A percentile compares a stretch with the other conserved stretches of the same genome.
phyloP scores from a whole-genome alignment of 768 basidiomycete species.

The Tricholoma matsutake region DNA sequence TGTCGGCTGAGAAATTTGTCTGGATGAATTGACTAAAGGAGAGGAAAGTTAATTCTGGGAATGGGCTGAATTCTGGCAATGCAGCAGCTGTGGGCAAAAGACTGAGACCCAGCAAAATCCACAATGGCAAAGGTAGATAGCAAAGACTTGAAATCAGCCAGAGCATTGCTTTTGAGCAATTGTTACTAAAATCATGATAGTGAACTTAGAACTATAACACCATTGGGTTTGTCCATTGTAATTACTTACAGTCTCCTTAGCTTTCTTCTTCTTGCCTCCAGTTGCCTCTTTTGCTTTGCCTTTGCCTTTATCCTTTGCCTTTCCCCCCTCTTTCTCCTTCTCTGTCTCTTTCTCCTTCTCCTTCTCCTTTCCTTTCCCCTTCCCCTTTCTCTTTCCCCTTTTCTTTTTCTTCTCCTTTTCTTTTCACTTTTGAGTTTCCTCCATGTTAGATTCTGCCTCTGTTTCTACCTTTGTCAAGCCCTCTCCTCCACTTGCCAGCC shows the following conservation, averaged over 20 bases:
- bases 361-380: not conserved
- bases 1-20: not conserved
- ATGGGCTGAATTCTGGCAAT: not conserved
- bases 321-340: no score
- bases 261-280: not conserved
- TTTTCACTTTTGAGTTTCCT: not conserved
- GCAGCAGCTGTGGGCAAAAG: not conserved
- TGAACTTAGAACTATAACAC: not conserved
- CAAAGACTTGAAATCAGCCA: not conserved
- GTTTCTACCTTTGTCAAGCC: no score
- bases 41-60: not conserved
- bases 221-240: not conserved
- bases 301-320: no score
- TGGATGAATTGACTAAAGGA: slow-evolving; percentile 1
- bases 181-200: not conserved
- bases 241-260: not conserved
- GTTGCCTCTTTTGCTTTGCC: no score
- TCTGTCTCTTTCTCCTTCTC: not conserved
- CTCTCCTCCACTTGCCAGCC: no score
- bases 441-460: not conserved
- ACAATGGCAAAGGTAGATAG: not conserved
- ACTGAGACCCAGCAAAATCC: not conserved
- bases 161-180: not conserved
- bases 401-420: not conserved
- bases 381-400: not conserved